phyloP scores from a whole-genome alignment of 768 basidiomycete genomes.

The Strobilomyces echinocephalus region DNA sequence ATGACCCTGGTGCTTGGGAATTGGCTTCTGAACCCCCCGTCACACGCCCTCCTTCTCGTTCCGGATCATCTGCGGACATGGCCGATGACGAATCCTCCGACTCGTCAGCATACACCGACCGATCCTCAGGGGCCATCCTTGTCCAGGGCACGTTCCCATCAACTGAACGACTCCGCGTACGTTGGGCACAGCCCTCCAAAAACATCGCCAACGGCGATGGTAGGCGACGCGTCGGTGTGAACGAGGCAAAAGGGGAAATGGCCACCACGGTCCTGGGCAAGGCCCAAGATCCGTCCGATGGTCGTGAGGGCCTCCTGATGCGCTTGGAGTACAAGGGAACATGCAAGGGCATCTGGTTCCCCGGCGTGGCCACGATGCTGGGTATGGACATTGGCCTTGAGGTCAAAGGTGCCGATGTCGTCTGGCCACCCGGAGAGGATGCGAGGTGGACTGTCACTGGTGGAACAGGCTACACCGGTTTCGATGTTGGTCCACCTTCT shows the following conservation, averaged over 20 bases:
- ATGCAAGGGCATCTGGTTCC: slow-evolving; percentile 76
- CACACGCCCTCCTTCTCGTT: slow-evolving; percentile 50
- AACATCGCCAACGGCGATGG: slow-evolving; percentile 44
- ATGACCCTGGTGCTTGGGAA: slow-evolving; percentile 67
- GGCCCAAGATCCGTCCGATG: slow-evolving; percentile 33
- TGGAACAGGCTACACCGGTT: slow-evolving; percentile 67
- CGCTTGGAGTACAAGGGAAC: slow-evolving; percentile 66
- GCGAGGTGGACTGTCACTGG: slow-evolving; percentile 60
- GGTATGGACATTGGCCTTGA: slow-evolving; percentile 73
- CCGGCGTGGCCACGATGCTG: slow-evolving; percentile 76
- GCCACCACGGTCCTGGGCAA: slow-evolving; percentile 54
- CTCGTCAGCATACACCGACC: slow-evolving; percentile 47
- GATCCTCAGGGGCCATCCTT: slow-evolving; percentile 55
- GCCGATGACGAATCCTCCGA: slow-evolving; percentile 83
- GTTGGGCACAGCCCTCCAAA: slow-evolving; percentile 70
- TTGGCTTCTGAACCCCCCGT: slow-evolving; percentile 74
- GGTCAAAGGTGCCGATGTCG: slow-evolving; percentile 61
- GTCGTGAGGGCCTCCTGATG: slow-evolving; percentile 54
- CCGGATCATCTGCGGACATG: slow-evolving; percentile 62
- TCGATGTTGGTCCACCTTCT: slow-evolving; percentile 47
- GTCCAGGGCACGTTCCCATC: slow-evolving; percentile 79
- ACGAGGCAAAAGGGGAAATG: slow-evolving; percentile 65
- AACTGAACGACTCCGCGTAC: slow-evolving; percentile 66
- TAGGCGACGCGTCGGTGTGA: slow-evolving; percentile 65
- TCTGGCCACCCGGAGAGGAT: slow-evolving; percentile 54